phyloP scores from a whole-genome alignment of 176 grass and related monocot genomes.

The Ananas comosus region DNA sequence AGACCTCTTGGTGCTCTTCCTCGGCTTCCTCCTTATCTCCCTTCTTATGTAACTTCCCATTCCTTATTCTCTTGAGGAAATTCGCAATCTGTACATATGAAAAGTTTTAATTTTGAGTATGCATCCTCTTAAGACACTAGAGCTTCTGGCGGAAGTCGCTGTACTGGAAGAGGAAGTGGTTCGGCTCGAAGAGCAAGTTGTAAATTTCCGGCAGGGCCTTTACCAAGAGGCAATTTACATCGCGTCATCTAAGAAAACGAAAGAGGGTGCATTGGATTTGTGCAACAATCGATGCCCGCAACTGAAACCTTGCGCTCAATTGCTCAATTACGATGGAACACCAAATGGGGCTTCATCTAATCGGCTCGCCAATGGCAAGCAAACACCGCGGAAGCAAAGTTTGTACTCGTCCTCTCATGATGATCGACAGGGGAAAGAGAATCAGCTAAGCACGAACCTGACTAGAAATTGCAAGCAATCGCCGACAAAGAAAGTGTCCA shows the following conservation, averaged over 20 bases:
- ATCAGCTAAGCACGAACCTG: slow-evolving; percentile 41
- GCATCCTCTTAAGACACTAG: slow-evolving; percentile 51
- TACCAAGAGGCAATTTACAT: slow-evolving; percentile 86
- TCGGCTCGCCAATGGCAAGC: slow-evolving; percentile 20
- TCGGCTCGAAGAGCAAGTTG: slow-evolving; percentile 90
- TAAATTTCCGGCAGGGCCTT: slow-evolving; percentile 90
- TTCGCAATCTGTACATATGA: neutral
- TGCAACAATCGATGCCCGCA: slow-evolving; percentile 11
- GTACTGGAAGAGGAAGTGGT: slow-evolving; percentile 94
- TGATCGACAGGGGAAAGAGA: slow-evolving; percentile 53
- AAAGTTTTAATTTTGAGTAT: slow-evolving; percentile 15
- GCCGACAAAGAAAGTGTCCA: slow-evolving; percentile 36
- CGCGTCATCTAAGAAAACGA: slow-evolving; percentile 40
- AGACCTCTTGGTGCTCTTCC: slow-evolving; percentile 86
- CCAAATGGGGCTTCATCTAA: slow-evolving; percentile 22
- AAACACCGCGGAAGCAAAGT: slow-evolving; percentile 27
- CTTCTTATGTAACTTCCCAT: slow-evolving; percentile 53
- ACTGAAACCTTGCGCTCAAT: slow-evolving; percentile 20
- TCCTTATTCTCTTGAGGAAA: neutral
- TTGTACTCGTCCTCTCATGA: slow-evolving; percentile 18
- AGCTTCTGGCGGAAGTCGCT: slow-evolving; percentile 90
- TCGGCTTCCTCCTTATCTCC: slow-evolving; percentile 88
- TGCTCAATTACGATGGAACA: slow-evolving; percentile 18
- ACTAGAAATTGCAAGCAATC: slow-evolving; percentile 34
- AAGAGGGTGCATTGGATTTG: slow-evolving; percentile 4